phyloP scores from a whole-genome alignment of 176 grass and related monocot genomes.

The Elymus sibiricus region DNA sequence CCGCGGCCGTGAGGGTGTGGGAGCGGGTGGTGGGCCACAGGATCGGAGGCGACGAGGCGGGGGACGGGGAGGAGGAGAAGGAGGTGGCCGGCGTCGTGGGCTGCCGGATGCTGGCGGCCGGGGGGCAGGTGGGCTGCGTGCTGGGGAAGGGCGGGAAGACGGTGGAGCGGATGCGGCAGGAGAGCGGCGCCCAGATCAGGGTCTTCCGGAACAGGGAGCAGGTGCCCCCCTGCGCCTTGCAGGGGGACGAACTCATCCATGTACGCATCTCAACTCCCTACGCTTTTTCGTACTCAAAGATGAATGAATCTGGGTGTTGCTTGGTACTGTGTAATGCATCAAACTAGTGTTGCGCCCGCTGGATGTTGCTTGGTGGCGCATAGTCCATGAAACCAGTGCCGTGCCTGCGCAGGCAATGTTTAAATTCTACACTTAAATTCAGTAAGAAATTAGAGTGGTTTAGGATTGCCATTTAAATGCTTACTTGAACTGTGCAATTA shows the following conservation, averaged over 20 bases:
- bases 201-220: constrained; percentile 68
- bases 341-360: neutral
- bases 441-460: neutral
- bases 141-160: constrained; percentile 72
- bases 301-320: neutral
- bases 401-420: neutral
- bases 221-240: constrained; percentile 39
- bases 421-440: neutral
- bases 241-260: constrained; percentile 67
- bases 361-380: neutral
- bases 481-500: neutral
- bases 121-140: constrained; percentile 55
- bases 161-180: constrained; percentile 65
- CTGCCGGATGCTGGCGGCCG: constrained; percentile 55
- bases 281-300: neutral
- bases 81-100: constrained; percentile 42
- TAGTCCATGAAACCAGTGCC: neutral
- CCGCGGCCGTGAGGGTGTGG: constrained; percentile 48
- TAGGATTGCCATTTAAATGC: neutral
- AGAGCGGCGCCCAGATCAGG: constrained; percentile 74
- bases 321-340: neutral
- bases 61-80: constrained; percentile 40
- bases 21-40: constrained; percentile 40
- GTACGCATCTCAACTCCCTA: constrained; percentile 32
- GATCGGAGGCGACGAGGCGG: constrained; percentile 18